Evolutionary conservation across 2,329 filamentous ascomycete species (phyloP).

Genomic region (Venturia nashicola): DNA sequence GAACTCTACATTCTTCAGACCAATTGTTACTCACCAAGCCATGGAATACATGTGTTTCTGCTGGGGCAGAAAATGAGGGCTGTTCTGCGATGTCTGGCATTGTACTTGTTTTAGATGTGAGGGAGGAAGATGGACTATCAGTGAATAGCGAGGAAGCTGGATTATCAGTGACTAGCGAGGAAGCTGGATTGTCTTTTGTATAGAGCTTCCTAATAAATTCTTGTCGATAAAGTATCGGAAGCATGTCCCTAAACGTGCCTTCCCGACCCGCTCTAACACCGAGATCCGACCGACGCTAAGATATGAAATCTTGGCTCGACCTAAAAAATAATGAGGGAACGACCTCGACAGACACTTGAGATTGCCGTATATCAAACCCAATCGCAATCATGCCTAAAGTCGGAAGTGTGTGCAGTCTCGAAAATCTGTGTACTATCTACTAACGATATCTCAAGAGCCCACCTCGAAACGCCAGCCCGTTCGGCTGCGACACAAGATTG

Average conservation of each 20-base stretch:
- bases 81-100: slow-evolving; percentile 21
- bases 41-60: slow-evolving; percentile 27
- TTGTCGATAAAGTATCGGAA: background rate
- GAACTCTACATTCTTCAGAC: background rate
- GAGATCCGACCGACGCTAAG: slow-evolving; percentile 1
- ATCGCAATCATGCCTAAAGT: slow-evolving; percentile 24
- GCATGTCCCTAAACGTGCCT: background rate
- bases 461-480: slow-evolving; percentile 87
- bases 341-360: background rate
- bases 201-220: background rate
- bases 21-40: slow-evolving; percentile 24
- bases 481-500: slow-evolving; percentile 87
- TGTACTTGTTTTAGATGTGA: background rate
- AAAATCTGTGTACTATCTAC: too few species aligned
- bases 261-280: background rate
- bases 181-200: too few species aligned
- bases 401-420: slow-evolving; percentile 23
- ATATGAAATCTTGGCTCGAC: slow-evolving; percentile 7
- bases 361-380: slow-evolving; percentile 13
- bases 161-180: too few species aligned
- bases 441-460: slow-evolving; percentile 56
- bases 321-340: slow-evolving; percentile 4
- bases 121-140: too few species aligned
- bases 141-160: too few species aligned
- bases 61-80: slow-evolving; percentile 26